phyloP scores from a whole-genome alignment of 2,329 filamentous ascomycete genomes.

The Diaporthe aspalathi region DNA sequence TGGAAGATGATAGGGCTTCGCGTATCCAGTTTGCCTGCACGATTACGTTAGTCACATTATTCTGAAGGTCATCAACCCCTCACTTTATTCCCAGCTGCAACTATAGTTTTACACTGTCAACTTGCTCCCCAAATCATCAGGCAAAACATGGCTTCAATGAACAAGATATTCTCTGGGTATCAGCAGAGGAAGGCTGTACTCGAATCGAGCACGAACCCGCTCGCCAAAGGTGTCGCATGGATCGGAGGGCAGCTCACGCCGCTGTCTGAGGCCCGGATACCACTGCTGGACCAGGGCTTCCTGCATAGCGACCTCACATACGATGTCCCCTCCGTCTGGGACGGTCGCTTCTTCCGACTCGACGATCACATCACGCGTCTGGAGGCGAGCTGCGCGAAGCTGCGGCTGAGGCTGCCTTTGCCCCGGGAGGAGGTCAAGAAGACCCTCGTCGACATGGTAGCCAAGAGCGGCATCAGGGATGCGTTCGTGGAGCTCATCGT shows the following conservation, averaged over 20 bases:
- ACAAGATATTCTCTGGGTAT: neutral
- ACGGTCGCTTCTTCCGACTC: constrained; percentile 63
- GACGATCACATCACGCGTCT: constrained; percentile 61
- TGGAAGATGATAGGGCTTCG: neutral
- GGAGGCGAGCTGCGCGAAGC: constrained; percentile 56
- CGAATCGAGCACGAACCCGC: constrained; percentile 50
- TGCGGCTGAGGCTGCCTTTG: constrained; percentile 57
- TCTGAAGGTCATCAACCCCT: neutral
- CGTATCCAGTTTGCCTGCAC: neutral
- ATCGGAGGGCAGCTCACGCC: constrained; percentile 53
- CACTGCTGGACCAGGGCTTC: constrained; percentile 63
- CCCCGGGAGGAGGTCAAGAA: constrained; percentile 52
- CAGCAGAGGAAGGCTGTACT: constrained; percentile 1
- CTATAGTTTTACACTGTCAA: neutral
- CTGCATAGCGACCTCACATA: constrained; percentile 64
- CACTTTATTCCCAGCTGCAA: neutral
- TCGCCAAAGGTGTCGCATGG: constrained; percentile 59
- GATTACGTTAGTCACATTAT: constrained; percentile 43
- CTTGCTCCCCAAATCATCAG: neutral
- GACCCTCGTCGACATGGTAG: constrained; percentile 57
- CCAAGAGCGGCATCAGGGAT: constrained; percentile 58
- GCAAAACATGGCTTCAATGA: constrained; percentile 6
- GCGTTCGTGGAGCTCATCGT: constrained; percentile 64
- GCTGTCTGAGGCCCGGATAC: constrained; percentile 59
- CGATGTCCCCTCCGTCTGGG: constrained; percentile 63